Evolutionary conservation across 306 rosid species (phyloP).

Genomic region (Lotus japonicus): DNA sequence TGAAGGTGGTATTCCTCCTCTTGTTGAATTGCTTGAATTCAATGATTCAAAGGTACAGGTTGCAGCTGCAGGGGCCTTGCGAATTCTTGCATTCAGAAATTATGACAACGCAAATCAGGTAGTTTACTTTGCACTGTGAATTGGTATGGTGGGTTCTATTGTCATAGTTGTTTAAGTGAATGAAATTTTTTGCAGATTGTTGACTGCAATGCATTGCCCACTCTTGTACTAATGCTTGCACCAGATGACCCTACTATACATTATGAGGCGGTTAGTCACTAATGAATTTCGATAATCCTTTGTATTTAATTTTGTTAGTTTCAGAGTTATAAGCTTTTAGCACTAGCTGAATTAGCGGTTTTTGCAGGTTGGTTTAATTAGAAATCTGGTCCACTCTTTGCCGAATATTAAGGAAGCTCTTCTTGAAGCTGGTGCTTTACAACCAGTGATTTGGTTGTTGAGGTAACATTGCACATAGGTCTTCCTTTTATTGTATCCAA

Average conservation of each 20-base stretch:
- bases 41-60: conserved; percentile 50
- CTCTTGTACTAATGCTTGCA: conserved; percentile 57
- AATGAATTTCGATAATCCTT: neutral
- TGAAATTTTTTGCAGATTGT: conserved; percentile 48
- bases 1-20: conserved; percentile 71
- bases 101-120: conserved; percentile 59
- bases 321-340: neutral
- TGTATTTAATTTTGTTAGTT: neutral
- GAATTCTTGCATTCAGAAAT: conserved; percentile 56
- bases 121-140: neutral
- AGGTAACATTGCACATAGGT: conserved; percentile 29
- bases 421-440: conserved; percentile 60
- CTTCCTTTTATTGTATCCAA: neutral
- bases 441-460: conserved; percentile 57
- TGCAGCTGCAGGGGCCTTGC: conserved; percentile 54
- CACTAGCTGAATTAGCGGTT: neutral
- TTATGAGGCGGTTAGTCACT: conserved; percentile 55
- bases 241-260: conserved; percentile 50
- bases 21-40: conserved; percentile 57
- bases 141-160: neutral
- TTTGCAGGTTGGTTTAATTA: conserved; percentile 62
- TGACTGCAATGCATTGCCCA: conserved; percentile 51
- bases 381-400: conserved; percentile 74
- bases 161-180: conserved; percentile 15
- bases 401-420: conserved; percentile 54